Conservation (phyloP, 176 grass and related monocot species). For the Bolboschoenus planiculmis region DNA sequence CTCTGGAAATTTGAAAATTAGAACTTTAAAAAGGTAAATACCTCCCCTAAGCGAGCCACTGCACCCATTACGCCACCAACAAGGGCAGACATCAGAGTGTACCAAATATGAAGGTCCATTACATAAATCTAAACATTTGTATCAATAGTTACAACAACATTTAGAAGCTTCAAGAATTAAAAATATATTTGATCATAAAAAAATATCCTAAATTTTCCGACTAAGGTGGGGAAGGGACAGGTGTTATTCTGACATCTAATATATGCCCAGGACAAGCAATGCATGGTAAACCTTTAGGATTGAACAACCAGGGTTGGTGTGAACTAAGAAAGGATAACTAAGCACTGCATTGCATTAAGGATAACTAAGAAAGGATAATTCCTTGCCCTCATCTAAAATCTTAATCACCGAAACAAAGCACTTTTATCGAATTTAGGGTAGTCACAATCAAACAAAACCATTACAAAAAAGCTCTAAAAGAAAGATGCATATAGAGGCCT, state of each 20-base stretch:
- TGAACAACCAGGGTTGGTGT: neutral
- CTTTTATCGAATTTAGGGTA: neutral
- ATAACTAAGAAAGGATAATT: neutral
- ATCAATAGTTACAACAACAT: neutral
- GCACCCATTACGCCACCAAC: conserved; percentile 93
- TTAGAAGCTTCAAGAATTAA: neutral
- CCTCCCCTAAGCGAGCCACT: conserved; percentile 87
- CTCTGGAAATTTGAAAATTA: neutral
- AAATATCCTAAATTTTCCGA: neutral
- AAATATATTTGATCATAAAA: neutral
- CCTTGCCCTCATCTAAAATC: neutral
- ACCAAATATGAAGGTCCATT: conserved; percentile 98
- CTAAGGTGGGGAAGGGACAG: neutral
- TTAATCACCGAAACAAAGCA: neutral
- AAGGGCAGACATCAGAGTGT: conserved; percentile 79
- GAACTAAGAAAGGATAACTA: neutral
- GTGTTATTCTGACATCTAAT: neutral
- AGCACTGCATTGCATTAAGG: neutral
- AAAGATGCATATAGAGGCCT: conserved; percentile 8
- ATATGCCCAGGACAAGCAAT: neutral
- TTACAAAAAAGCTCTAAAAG: neutral
- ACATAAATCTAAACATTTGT: conserved; percentile 62
- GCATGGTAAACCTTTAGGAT: neutral
- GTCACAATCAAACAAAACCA: neutral
- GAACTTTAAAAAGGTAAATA: conserved; percentile 16